These are phyloP conservation scores for Dillenia turbinata DNA, from an alignment of 164 flowering plant genomes.

Conservation along the genomic window DNA sequence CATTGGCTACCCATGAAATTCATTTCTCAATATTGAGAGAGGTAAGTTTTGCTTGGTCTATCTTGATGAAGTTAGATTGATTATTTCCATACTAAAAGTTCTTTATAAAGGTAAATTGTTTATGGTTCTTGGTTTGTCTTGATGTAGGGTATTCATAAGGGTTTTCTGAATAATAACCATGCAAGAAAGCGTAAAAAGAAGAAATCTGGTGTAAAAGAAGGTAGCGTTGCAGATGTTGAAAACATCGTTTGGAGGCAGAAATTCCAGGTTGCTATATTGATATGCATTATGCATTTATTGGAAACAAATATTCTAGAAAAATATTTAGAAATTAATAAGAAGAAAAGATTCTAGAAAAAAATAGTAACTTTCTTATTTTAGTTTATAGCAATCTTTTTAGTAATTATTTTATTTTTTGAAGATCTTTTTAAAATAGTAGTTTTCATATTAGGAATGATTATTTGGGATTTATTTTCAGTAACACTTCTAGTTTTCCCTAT, in stretches of 20 bases:
- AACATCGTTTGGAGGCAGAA: conserved; percentile 5
- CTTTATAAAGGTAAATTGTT: not conserved
- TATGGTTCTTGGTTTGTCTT: conserved; percentile 2
- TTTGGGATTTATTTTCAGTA: too few relatives aligned
- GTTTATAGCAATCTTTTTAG: too few relatives aligned
- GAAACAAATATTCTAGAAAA: too few relatives aligned
- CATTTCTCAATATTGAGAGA: conserved; percentile 69
- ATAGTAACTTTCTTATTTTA: too few relatives aligned
- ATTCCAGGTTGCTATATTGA: conserved; percentile 17
- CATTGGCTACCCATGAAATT: conserved; percentile 61
- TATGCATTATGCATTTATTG: not conserved
- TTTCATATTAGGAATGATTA: too few relatives aligned
- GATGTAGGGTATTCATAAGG: conserved; percentile 8
- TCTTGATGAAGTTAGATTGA: not conserved
- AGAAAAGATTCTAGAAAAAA: too few relatives aligned
- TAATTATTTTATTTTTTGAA: too few relatives aligned
- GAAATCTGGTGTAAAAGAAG: not conserved
- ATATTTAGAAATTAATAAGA: too few relatives aligned
- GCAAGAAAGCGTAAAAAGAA: not conserved
- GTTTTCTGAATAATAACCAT: not conserved
- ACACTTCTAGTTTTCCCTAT: too few relatives aligned
- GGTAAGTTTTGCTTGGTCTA: conserved; percentile 16
- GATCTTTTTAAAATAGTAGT: too few relatives aligned
- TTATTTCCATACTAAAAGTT: too few relatives aligned
- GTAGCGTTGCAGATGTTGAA: not conserved